Evolutionary conservation across 108 stramenopile genomes (phyloP), one percentile per base, ranked within the genome.

Genomic region (Chaetoceros tenuissimus): DNA sequence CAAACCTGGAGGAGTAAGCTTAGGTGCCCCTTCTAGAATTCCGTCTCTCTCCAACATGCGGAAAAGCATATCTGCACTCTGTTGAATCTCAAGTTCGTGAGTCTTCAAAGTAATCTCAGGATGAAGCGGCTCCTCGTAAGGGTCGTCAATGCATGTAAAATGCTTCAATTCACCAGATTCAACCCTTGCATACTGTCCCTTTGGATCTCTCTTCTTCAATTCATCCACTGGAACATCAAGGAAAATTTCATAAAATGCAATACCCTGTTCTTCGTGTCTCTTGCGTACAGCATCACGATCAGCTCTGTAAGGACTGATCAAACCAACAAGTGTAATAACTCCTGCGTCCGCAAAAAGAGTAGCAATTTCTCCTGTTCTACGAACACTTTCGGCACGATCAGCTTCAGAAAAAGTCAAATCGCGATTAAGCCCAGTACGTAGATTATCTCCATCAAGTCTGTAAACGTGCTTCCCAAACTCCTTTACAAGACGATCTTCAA

Each of bases 141-240:
- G 98, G 64, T 95, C 98, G 66, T 97, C 96, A 56, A 97, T 94
- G 55, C 98, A 97, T 18, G 98, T 99, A 70, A 99, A 99, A 61
- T 94, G 89, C 75, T 95, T 96, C 58, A 99, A 59, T 62, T 97
- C 92, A 45, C 98, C 98, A 23, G 79, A 75, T 50, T 88, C 79
- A 44, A 94, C 89, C 24, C 73, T 30, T 46, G 85, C 87, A 61
- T 94, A 94, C 62, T 87, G 85, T 66, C 87, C 88, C 71, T 94
- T 94, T 46, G 92, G 92, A 74, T 94, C 92, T 16, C 92, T 70
- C 31, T 72, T 77, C 68, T 84, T 84, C 29, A 94, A 63, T 60
- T 90, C 96, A 8, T 96, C 86, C 20, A 97, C 76, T 0, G 98
- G 96, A 21, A 97, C 98, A 68, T 99, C 96, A 67, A 97, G 75